Evolutionary conservation across 768 basidiomycete species (phyloP).

Genomic region (Boletus bicolor): DNA sequence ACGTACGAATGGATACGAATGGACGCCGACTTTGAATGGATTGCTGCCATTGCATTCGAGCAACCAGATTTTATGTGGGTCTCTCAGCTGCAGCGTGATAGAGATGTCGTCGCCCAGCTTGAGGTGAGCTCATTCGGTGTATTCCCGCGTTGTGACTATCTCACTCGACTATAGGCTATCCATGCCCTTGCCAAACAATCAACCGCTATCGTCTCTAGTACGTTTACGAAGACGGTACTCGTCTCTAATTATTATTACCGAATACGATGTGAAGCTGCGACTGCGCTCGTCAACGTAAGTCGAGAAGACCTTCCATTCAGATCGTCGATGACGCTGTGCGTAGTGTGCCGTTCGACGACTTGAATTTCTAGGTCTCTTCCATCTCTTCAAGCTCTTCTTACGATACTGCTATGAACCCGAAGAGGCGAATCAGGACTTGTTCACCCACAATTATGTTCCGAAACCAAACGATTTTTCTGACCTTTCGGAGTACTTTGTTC

Average conservation of each 20-base stretch:
- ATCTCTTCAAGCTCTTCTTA: conserved; percentile 92
- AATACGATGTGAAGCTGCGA: conserved; percentile 91
- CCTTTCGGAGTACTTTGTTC: conserved; percentile 89
- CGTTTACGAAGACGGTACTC: conserved; percentile 87
- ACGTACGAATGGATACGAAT: conserved; percentile 99
- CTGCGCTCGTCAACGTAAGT: conserved; percentile 77
- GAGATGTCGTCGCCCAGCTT: conserved; percentile 95
- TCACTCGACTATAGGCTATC: conserved; percentile 67
- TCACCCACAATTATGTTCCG: conserved; percentile 86
- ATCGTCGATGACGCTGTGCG: conserved; percentile 8
- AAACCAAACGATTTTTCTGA: conserved; percentile 94
- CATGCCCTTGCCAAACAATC: conserved; percentile 79
- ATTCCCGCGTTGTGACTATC: neutral
- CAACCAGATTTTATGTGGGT: conserved; percentile 99
- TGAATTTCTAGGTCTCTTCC: conserved; percentile 90
- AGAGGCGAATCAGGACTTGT: conserved; percentile 77
- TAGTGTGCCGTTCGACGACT: conserved; percentile 83
- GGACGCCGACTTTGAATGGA: conserved; percentile 99
- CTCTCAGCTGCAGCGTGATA: conserved; percentile 89
- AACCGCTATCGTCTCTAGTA: conserved; percentile 83
- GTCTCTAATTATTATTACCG: conserved; percentile 96
- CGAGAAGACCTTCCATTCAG: neutral
- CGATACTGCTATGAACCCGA: conserved; percentile 88
- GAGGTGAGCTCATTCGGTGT: conserved; percentile 59
- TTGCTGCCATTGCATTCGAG: conserved; percentile 86